A percentile compares a stretch with the other conserved stretches of the same genome.
These are phyloP conservation scores for Gelatoporia subvermispora DNA, from an alignment of 768 basidiomycete species.

Conservation along the genomic window DNA sequence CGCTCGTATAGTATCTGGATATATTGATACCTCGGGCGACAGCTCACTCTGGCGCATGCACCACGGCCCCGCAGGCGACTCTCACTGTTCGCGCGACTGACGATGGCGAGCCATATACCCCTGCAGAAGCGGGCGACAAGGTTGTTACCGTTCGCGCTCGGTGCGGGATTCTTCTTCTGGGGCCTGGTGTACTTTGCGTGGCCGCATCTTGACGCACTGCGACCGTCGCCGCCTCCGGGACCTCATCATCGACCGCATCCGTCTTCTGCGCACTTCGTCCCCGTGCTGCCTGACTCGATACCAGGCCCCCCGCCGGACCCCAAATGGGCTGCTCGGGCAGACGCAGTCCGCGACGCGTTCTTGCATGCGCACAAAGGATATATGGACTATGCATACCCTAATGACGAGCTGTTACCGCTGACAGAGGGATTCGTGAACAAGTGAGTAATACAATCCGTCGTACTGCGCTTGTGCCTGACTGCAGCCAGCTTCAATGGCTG, in stretches of 20 bases:
- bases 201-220: slow-evolving; percentile 1
- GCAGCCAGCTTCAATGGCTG: slow-evolving; percentile 68
- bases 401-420: slow-evolving; percentile 59
- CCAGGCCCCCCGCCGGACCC: slow-evolving; percentile 9
- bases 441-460: slow-evolving; percentile 31
- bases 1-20: too few species aligned
- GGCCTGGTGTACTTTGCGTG: slow-evolving; percentile 4
- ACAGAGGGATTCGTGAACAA: slow-evolving; percentile 42
- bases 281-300: background rate
- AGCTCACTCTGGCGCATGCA: too few species aligned
- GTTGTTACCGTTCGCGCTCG: background rate
- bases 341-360: slow-evolving; percentile 58
- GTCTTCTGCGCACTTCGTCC: background rate
- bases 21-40: too few species aligned
- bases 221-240: background rate
- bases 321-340: slow-evolving; percentile 50
- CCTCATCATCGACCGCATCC: background rate
- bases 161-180: slow-evolving; percentile 2
- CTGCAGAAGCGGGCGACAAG: background rate
- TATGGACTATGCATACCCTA: slow-evolving; percentile 49
- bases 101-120: too few species aligned
- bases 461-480: background rate
- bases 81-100: too few species aligned
- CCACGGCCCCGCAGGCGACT: too few species aligned
- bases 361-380: slow-evolving; percentile 65